Evolutionary conservation across 768 basidiomycete genomes (phyloP), one percentile per base, ranked within the genome.

Genomic region (Rhodocollybia butyracea): DNA sequence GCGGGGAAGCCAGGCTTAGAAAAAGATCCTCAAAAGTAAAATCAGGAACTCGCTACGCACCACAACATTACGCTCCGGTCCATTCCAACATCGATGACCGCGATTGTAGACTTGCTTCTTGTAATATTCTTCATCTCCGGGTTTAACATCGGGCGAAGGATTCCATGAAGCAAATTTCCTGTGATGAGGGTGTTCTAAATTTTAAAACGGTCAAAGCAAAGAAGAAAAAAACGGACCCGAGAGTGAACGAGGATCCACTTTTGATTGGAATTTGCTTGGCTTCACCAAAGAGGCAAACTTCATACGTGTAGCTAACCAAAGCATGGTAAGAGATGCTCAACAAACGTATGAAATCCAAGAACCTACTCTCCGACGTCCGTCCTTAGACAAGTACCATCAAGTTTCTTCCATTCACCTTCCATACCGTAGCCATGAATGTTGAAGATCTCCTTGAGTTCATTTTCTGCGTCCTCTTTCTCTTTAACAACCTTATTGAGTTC

Each of bases 41-140:
- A 47, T 31, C 12, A 32, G 21, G 10, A 19, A 32, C n/a, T 10
- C 7, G 51, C 46, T 17, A 70, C 80, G 47, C 68, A 91, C 93
- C 66, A 83, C 78, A 30, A 93, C 88, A 58, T 82, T 93, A 29
- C 96, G 84, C 59, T 90, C 81, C 3, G 97, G 97, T 1, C 97
- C 96, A 63, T 97, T 97, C 96, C 95, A 97, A 75, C 96, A 98
- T 64, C 86, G 84, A 4, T 93, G 79, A 38, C 96, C 97, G 51
- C 80, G 76, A 34, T 84, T 84, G 73, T 98, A 99, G 13, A 82
- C 69, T 64, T 96, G 94, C 63, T 83, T 86, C 43, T 79, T 71
- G 69, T 98, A 97, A 70, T 86, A 97, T 31, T 81, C 87, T 2
- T 78, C 77, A 24, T 82, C 73, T 3, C 90, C 93, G 3, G 77